These are phyloP conservation scores for Gyromitra esculenta DNA, from an alignment of 2,329 filamentous ascomycete genomes.

Conservation along the genomic window DNA sequence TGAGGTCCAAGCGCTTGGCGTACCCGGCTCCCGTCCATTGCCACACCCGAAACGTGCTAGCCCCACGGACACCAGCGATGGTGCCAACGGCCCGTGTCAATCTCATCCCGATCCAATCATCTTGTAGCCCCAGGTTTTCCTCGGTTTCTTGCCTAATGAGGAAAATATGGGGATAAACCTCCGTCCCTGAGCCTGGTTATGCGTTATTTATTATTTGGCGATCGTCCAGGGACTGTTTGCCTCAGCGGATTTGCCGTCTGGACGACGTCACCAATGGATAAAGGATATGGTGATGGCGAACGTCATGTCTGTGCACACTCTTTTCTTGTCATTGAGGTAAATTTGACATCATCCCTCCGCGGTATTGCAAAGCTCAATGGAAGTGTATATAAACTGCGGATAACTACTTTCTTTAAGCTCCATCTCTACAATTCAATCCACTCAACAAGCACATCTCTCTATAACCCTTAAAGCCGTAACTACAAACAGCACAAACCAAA, in stretches of 20 bases:
- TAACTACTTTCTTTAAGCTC: slow-evolving; percentile 3
- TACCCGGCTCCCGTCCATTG: not conserved
- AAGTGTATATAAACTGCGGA: slow-evolving; percentile 29
- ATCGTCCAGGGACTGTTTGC: slow-evolving; percentile 5
- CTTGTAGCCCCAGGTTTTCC: not conserved
- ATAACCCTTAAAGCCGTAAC: not conserved
- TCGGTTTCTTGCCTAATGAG: not conserved
- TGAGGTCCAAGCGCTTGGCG: slow-evolving; percentile 6
- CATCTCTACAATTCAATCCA: slow-evolving; percentile 1
- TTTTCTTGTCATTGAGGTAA: slow-evolving; percentile 1
- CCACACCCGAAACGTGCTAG: not conserved
- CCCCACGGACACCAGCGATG: not conserved
- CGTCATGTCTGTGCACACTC: slow-evolving; percentile 22
- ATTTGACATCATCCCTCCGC: slow-evolving; percentile 42
- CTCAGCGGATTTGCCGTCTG: not conserved
- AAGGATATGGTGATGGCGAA: slow-evolving; percentile 7
- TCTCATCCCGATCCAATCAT: not conserved
- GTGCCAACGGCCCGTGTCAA: not conserved
- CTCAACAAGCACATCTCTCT: not conserved
- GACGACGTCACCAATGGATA: slow-evolving; percentile 31
- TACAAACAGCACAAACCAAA: not conserved
- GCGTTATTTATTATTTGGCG: not conserved
- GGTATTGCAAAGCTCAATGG: not conserved
- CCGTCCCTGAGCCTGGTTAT: slow-evolving; percentile 11
- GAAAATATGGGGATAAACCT: not conserved